Conservation (phyloP, 1,284 basidiomycete genomes). For the Butyriboletus regius region DNA sequence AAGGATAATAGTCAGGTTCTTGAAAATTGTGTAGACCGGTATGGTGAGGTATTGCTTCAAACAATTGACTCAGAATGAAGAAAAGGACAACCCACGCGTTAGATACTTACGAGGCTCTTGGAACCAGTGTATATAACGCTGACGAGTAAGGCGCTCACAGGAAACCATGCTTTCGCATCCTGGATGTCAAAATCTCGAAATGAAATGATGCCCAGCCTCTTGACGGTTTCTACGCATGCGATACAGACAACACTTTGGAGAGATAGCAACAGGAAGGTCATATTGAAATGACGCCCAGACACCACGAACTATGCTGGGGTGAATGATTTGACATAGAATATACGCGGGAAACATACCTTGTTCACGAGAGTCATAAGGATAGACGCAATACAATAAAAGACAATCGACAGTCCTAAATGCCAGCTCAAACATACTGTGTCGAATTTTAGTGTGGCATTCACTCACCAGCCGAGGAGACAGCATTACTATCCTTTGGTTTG, state of each 20-base stretch:
- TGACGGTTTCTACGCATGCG: slow-evolving; percentile 65
- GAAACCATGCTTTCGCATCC: slow-evolving; percentile 91
- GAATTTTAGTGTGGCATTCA: background rate
- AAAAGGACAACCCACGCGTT: background rate
- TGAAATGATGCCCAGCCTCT: slow-evolving; percentile 76
- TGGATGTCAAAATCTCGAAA: slow-evolving; percentile 79
- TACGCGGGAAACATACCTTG: slow-evolving; percentile 57
- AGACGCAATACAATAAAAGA: slow-evolving; percentile 88
- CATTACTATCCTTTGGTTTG: slow-evolving; percentile 16
- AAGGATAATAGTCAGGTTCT: slow-evolving; percentile 96
- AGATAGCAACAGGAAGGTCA: slow-evolving; percentile 91
- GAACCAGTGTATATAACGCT: slow-evolving; percentile 96
- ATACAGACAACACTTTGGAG: slow-evolving; percentile 89
- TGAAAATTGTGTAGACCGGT: slow-evolving; percentile 96
- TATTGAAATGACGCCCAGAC: slow-evolving; percentile 86
- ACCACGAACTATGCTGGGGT: slow-evolving; percentile 71
- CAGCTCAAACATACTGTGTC: background rate
- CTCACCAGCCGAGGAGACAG: slow-evolving; percentile 26
- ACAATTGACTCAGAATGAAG: background rate
- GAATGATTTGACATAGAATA: slow-evolving; percentile 2
- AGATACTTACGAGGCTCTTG: slow-evolving; percentile 76
- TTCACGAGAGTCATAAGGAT: slow-evolving; percentile 98
- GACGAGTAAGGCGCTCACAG: slow-evolving; percentile 87
- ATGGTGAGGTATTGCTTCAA: slow-evolving; percentile 84
- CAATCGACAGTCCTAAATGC: slow-evolving; percentile 62